Evolutionary conservation across 768 basidiomycete genomes (phyloP), one percentile per base, ranked within the genome.

Genomic region (Boletus eberwhitei): DNA sequence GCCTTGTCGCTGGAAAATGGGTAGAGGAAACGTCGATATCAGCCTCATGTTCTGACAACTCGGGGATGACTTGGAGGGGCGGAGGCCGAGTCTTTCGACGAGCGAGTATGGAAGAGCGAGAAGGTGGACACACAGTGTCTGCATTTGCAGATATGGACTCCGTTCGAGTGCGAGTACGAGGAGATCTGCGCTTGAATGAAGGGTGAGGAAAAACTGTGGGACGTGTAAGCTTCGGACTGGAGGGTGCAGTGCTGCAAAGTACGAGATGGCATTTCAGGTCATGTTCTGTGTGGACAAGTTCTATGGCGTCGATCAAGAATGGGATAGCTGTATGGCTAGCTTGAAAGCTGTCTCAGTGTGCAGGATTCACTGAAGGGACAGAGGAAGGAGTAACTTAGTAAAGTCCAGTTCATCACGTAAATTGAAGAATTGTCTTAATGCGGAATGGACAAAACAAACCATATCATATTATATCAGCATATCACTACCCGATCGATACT

Each of bases 61-160:
- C 69, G 4, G 68, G 66, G 8, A 70, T 70, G 40, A 72, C 63
- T 53, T 72, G 68, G 34, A 70, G 70, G 22, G 68, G 63, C 8
- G 65, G 67, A n/a, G 69, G 63, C 47, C 66, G 59, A 11, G 51
- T 49, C 47, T 59, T 64, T 36, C 40, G 61, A 29, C 50, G 48
- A 34, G 46, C 22, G 11, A 49, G 19, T 42, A 29, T 16, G 7
- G 58, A 46, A n/a, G 57, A 47, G 41, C 50, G 54, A 22, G 62
- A 32, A 42, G 47, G 52, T 16, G 32, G 41, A 57, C 42, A 40
- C 5, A 37, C 48, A 19, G 35, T 14, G 44, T 58, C 64, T 14
- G 19, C 35, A 14, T 36, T 26, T 29, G 13, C n/a, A 31, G 66
- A 58, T 7, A 54, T 32, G 12, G 46, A 26, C 8, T 56, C 37